Evolutionary conservation across 805 yeast species (phyloP), one percentile per base, ranked within the genome.

Genomic region (Pichia nakasei): DNA sequence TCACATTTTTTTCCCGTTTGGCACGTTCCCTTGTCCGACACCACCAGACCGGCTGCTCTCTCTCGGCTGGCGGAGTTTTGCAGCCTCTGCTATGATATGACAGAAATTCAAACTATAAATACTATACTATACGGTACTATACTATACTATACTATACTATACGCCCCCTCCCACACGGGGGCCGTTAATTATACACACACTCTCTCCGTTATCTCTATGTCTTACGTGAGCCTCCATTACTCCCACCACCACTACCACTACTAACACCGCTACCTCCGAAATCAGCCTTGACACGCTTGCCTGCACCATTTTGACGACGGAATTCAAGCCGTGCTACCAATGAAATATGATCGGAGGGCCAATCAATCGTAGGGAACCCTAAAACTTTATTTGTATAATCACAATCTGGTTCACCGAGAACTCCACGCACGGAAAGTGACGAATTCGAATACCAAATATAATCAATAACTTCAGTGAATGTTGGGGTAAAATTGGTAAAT

Each of bases 301-400:
- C 48, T 35, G 37, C 40, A 29, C 32, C 32, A 0, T 43, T 37
- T 11, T 60, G 54, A 54, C 76, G 79, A 56, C 75, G 77, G 57
- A 88, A 76, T 55, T 80, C 85, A 56, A 91, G 82, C 60, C 81
- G 79, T 18, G 89, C 72, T 44, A 87, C 75, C 49, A 91, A 67
- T n/a, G 96, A 89, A 55, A 91, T 76, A 65, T 91, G 97, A 64
- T 91, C 97, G 39, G 95, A 85, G 21, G 97, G 96, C 67, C 82
- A 84, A 60, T 88, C 85, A 20, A 88, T 86, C 58, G 86, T 86
- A 19, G 99, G 99, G 63, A 93, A 80, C 8, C 97, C 99, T 59
- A 93, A 82, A 48, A 79, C 79, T 52, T 80, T 80, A 44, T 75
- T 68, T 38, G 82, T 72, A 60, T 93, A 93, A 4, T 82, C 84